Evolutionary conservation across 441 rosid genomes (phyloP), one percentile per base, ranked within the genome.

Genomic region (Populus hybrid): DNA sequence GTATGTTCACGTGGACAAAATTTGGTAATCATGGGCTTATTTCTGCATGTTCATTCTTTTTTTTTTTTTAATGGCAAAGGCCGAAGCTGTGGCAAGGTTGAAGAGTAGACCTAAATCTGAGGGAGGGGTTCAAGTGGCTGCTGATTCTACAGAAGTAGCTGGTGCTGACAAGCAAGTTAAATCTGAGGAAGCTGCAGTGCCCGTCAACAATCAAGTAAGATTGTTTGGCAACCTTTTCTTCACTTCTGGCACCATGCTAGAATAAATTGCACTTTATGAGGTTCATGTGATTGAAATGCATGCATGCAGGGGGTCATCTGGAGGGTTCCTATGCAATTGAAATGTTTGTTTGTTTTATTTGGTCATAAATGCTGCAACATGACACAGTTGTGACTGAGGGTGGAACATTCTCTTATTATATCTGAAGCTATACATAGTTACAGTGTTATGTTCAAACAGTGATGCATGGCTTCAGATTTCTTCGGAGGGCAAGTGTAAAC

Each of bases 11-110:
- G 50, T 70, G 59, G 67, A 64, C 81, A 36, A 26, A 34, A 73
- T 23, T 42, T 69, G 20, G 16, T 50, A 64, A 23, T 75, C 61
- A 67, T 57, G 57, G 35, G 42, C 67, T 82, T 76, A 35, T 79
- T 68, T 73, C 20, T 42, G 66, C 69, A 72, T 70, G 20, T 71
- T 78, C 67, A 30, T 30, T 30, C 73, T 74, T 72, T 78, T 84
- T 79, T 73, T 70, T 74, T 75, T 42, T 63, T 72, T 59, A 30
- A 18, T 72, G 66, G 78, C 71, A 77, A 84, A 95, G 99, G 92
- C 90, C 23, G 90, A 90, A 89, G 85, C 92, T 75, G 83, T 80
- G 65, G 90, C 88, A 81, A 88, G 77, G 72, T 80, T 83, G 35
- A 90, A 88, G 77, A 73, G 75, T 70, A 82, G 70, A 74, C 81